phyloP scores from a whole-genome alignment of 768 basidiomycete genomes.

The Agrocybe chaxingu region DNA sequence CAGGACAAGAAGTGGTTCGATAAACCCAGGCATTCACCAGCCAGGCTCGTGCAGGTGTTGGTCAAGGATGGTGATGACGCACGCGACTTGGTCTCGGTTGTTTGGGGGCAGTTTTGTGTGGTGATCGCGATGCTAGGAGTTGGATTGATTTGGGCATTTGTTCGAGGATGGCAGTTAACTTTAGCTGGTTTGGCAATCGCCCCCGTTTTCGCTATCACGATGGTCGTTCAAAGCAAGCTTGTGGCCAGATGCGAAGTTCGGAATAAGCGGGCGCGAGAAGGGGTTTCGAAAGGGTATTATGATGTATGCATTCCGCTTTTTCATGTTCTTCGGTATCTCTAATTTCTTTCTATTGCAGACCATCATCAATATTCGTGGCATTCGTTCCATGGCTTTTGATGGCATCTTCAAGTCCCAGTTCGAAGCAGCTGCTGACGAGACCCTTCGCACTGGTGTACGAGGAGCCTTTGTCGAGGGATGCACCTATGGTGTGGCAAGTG shows the following conservation, averaged over 20 bases:
- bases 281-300: conserved; percentile 80
- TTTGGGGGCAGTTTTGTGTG: conserved; percentile 5
- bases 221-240: conserved; percentile 72
- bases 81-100: conserved; percentile 41
- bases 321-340: not conserved
- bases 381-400: conserved; percentile 86
- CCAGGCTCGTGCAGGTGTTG: conserved; percentile 53
- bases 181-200: conserved; percentile 85
- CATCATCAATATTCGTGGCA: conserved; percentile 80
- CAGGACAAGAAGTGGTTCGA: conserved; percentile 24
- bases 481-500: conserved; percentile 76
- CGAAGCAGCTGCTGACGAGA: conserved; percentile 53
- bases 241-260: conserved; percentile 67
- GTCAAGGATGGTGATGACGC: conserved; percentile 77
- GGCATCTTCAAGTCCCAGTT: conserved; percentile 67
- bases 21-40: conserved; percentile 40
- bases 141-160: conserved; percentile 90
- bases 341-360: conserved; percentile 36
- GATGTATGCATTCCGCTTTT: conserved; percentile 49
- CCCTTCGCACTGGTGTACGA: conserved; percentile 63
- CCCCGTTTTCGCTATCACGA: conserved; percentile 75
- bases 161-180: conserved; percentile 88
- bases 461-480: conserved; percentile 87
- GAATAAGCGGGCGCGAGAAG: conserved; percentile 85
- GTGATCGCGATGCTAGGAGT: conserved; percentile 56